Conservation (phyloP, 2,329 filamentous ascomycete species). For the Fulvia fulva region DNA sequence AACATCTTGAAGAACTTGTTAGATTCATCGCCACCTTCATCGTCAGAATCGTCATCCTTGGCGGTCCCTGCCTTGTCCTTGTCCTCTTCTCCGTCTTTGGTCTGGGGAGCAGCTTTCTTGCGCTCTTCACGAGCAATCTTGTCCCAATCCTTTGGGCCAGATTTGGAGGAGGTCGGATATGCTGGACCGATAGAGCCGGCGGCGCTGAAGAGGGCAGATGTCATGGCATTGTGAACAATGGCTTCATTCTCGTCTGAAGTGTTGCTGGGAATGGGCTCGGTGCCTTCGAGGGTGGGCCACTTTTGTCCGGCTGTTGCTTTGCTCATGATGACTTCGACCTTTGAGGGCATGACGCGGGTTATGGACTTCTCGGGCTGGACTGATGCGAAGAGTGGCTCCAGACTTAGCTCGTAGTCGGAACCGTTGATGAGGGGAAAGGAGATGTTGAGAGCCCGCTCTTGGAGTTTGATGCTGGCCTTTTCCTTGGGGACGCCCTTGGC, state of each 20-base stretch:
- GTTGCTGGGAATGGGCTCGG: slow-evolving; percentile 22
- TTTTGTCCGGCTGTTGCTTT: slow-evolving; percentile 64
- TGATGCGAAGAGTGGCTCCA: slow-evolving; percentile 63
- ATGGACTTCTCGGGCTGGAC: slow-evolving; percentile 61
- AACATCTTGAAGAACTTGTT: slow-evolving; percentile 88
- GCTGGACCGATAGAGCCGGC: slow-evolving; percentile 44
- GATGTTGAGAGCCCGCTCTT: slow-evolving; percentile 47
- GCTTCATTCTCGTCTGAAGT: too few species aligned
- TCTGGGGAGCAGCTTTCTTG: not conserved
- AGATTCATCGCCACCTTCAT: slow-evolving; percentile 58
- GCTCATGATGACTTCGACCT: slow-evolving; percentile 70
- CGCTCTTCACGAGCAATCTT: slow-evolving; percentile 57
- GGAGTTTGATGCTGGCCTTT: slow-evolving; percentile 50
- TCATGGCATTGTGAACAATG: slow-evolving; percentile 1
- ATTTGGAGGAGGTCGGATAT: slow-evolving; percentile 83
- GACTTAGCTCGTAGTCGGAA: slow-evolving; percentile 57
- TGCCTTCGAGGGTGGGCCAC: slow-evolving; percentile 60
- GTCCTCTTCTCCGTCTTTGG: not conserved
- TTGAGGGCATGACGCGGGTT: slow-evolving; percentile 66
- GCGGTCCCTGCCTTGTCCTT: slow-evolving; percentile 30
- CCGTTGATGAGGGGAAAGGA: slow-evolving; percentile 55
- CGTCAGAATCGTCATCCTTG: slow-evolving; percentile 48
- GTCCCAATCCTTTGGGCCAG: slow-evolving; percentile 90
- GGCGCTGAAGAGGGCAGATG: slow-evolving; percentile 17
- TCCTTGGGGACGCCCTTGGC: slow-evolving; percentile 62